A percentile compares a stretch with the other conserved stretches of the same genome.
phyloP scores from a whole-genome alignment of 768 basidiomycete genomes.

The Pisolithus albus region DNA sequence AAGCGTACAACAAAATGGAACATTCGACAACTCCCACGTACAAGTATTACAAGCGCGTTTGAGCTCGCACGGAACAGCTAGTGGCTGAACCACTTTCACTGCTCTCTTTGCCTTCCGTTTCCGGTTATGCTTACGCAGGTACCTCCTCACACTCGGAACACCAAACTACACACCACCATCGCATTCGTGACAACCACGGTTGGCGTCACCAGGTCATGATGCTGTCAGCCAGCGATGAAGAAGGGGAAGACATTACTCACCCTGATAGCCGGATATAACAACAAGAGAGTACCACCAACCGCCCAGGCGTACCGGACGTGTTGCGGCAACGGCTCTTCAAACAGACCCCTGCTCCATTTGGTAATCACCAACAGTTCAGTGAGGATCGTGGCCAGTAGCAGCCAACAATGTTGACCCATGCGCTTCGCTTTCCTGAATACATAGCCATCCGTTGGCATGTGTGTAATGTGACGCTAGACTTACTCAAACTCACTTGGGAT shows the following conservation, averaged over 20 bases:
- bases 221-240: neutral
- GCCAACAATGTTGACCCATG: slow-evolving; percentile 88
- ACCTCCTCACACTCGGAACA: slow-evolving; percentile 49
- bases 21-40: neutral
- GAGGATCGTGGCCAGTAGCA: slow-evolving; percentile 76
- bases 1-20: neutral
- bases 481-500: slow-evolving; percentile 54
- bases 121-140: slow-evolving; percentile 34
- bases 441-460: neutral
- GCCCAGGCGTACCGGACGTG: slow-evolving; percentile 62
- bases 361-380: slow-evolving; percentile 75
- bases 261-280: slow-evolving; percentile 63
- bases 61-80: neutral
- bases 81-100: slow-evolving; percentile 6
- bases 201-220: no score
- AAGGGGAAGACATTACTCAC: slow-evolving; percentile 33
- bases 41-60: slow-evolving; percentile 2
- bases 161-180: slow-evolving; percentile 46
- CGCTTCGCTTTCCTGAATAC: slow-evolving; percentile 61
- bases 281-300: slow-evolving; percentile 49
- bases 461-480: neutral
- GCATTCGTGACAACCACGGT: no score
- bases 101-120: slow-evolving; percentile 26
- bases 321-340: slow-evolving; percentile 53
- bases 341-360: slow-evolving; percentile 78